Evolutionary conservation across 202 grass and related monocot genomes (phyloP), one percentile per base, ranked within the genome.

Genomic region (Brachypodium distachyon): DNA sequence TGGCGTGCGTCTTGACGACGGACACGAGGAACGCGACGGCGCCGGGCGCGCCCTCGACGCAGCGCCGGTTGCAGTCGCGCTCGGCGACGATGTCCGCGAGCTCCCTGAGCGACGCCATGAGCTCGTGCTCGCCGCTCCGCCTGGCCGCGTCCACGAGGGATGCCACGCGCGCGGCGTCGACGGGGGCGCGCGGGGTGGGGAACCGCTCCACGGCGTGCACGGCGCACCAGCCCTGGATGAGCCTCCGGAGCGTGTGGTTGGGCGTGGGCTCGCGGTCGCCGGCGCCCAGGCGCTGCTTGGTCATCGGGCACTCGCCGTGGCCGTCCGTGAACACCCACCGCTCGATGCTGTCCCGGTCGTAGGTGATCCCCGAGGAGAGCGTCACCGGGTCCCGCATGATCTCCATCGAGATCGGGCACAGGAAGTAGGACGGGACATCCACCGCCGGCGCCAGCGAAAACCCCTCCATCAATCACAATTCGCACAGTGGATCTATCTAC

Each of bases 331-430:
- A 96, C 1, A 99, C 64, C 96, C 92, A 99, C 10, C 85, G 73
- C 80, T 99, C 92, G 80, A 99, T 99, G 57, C 87, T 92, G 32
- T 87, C 81, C 5, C 96, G 85, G 55, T 98, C 91, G 67, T 95
- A 95, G 78, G 91, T 92, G 58, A 98, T 98, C 85, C 96, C 96
- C 46, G 96, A 90, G 41, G 83, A 66, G n/a, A 95, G 84, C 69
- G 89, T 93, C 5, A 99, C 96, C 2, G 96, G 96, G 67, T 99
- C 91, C 47, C 80, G 56, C 96, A 99, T 99, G 29, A 85, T 86
- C 84, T 95, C 82, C 22, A 95, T 85, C 34, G 96, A 95, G 58
- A 99, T 96, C 29, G 96, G 96, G 54, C 96, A 99, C 14, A 99
- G 54, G 83, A 90, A 99, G 77, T 93, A 92, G 1, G 57, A 48